Conservation (phyloP, 1,139 yeast genomes). For the Yamadazyma mexicana region DNA sequence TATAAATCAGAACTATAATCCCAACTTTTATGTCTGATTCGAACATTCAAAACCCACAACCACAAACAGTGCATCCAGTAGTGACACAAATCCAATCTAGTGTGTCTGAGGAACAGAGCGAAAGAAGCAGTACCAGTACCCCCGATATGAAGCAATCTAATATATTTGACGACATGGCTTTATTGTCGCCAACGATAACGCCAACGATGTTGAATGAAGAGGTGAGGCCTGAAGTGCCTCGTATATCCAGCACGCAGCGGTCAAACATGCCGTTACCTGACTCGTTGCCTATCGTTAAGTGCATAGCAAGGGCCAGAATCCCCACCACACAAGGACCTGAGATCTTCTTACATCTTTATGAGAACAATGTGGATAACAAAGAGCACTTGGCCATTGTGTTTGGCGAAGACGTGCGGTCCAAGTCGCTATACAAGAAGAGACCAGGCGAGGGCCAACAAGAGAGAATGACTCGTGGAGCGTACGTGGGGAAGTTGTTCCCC, state of each 20-base stretch:
- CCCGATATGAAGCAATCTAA: conserved; percentile 1
- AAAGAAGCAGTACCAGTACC: background rate
- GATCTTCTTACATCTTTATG: conserved; percentile 84
- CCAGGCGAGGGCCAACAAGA: conserved; percentile 82
- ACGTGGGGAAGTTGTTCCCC: conserved; percentile 83
- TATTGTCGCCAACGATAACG: conserved; percentile 38
- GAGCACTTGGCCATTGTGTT: conserved; percentile 97
- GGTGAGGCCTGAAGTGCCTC: conserved; percentile 14
- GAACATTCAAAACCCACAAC: background rate
- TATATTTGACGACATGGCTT: conserved; percentile 28
- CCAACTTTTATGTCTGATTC: background rate
- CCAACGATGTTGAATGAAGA: conserved; percentile 19
- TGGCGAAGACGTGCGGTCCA: conserved; percentile 86
- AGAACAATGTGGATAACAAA: conserved; percentile 81
- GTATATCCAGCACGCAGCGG: conserved; percentile 22
- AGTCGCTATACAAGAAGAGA: conserved; percentile 62
- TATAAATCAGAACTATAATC: no score
- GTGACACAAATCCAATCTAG: no score
- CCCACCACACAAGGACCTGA: conserved; percentile 95
- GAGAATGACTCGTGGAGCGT: conserved; percentile 97
- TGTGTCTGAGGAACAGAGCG: background rate
- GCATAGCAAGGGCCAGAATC: conserved; percentile 89
- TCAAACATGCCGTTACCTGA: conserved; percentile 29
- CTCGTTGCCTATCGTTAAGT: conserved; percentile 66
- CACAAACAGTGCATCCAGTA: background rate